Conservation (phyloP, 1,139 yeast species). For the Meyerozyma guilliermondii region DNA sequence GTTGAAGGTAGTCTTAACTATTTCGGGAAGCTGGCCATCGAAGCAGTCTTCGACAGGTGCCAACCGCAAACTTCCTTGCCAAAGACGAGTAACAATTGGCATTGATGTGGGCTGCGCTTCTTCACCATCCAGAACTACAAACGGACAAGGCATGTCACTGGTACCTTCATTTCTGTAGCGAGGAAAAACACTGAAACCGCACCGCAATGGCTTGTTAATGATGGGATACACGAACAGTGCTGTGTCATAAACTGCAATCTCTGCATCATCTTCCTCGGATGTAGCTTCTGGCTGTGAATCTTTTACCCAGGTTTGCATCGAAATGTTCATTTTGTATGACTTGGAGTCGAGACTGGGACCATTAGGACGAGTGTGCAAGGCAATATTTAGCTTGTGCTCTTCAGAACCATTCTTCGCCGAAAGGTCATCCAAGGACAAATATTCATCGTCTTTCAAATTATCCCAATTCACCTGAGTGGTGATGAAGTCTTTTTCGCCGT, state of each 20-base stretch:
- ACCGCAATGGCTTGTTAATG: constrained; percentile 30
- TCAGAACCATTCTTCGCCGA: constrained; percentile 8
- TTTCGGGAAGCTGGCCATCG: constrained; percentile 4
- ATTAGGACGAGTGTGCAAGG: constrained; percentile 20
- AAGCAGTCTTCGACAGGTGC: constrained; percentile 1
- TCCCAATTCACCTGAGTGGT: constrained; percentile 32
- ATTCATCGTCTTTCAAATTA: constrained; percentile 37
- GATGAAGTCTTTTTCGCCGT: constrained; percentile 13
- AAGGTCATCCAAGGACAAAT: constrained; percentile 19
- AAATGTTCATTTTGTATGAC: not conserved
- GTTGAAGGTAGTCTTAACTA: constrained; percentile 17
- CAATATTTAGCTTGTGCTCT: constrained; percentile 17
- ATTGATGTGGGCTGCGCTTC: constrained; percentile 17
- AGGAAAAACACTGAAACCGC: constrained; percentile 34
- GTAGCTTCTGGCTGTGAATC: not conserved
- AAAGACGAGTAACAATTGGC: constrained; percentile 43
- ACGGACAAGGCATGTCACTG: constrained; percentile 40
- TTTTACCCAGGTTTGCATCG: constrained; percentile 1
- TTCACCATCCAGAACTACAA: constrained; percentile 19
- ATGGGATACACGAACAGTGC: constrained; percentile 26
- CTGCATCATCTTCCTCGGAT: constrained; percentile 2
- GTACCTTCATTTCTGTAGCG: constrained; percentile 18
- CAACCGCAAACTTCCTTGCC: constrained; percentile 34
- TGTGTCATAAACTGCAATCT: constrained; percentile 24
- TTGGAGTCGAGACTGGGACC: constrained; percentile 6